Conservation (phyloP, 2,329 filamentous ascomycete genomes). For the Paradendryphiella salina region DNA sequence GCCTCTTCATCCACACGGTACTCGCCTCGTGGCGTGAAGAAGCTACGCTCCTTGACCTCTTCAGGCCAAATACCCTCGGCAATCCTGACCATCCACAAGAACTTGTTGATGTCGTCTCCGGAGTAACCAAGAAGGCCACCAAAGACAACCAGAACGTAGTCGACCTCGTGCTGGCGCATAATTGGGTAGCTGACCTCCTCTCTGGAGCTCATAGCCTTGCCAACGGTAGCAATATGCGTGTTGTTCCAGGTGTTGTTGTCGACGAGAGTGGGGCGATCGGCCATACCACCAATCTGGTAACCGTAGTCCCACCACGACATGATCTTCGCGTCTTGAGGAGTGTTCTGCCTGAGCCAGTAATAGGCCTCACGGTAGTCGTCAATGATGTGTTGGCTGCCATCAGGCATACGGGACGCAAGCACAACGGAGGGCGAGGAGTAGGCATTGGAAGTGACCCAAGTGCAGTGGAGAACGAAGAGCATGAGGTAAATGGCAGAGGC, state of each 20-base stretch:
- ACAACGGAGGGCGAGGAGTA: constrained; percentile 99
- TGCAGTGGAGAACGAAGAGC: constrained; percentile 95
- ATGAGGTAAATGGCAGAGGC: constrained; percentile 78
- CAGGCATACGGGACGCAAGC: constrained; percentile 85
- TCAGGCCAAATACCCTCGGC: constrained; percentile 99
- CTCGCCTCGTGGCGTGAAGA: constrained; percentile 91
- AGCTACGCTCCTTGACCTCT: constrained; percentile 94
- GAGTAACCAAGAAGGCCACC: constrained; percentile 95
- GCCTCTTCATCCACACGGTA: constrained; percentile 93
- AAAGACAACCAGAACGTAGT: constrained; percentile 98
- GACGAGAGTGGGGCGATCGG: constrained; percentile 91
- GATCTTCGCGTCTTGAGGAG: constrained; percentile 89
- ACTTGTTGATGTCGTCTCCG: constrained; percentile 99
- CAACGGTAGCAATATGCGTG: constrained; percentile 97
- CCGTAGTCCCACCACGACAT: constrained; percentile 99
- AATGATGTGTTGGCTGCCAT: constrained; percentile 97
- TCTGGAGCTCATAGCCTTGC: constrained; percentile 96
- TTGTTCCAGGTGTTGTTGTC: constrained; percentile 99
- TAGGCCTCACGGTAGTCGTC: constrained; percentile 99
- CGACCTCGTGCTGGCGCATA: constrained; percentile 96
- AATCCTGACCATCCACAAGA: constrained; percentile 99
- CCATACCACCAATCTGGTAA: constrained; percentile 99
- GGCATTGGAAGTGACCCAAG: constrained; percentile 98
- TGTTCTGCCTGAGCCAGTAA: constrained; percentile 99
- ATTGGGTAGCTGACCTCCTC: constrained; percentile 99